Conservation (phyloP, 2,329 filamentous ascomycete genomes). For the Fusarium proliferatum region DNA sequence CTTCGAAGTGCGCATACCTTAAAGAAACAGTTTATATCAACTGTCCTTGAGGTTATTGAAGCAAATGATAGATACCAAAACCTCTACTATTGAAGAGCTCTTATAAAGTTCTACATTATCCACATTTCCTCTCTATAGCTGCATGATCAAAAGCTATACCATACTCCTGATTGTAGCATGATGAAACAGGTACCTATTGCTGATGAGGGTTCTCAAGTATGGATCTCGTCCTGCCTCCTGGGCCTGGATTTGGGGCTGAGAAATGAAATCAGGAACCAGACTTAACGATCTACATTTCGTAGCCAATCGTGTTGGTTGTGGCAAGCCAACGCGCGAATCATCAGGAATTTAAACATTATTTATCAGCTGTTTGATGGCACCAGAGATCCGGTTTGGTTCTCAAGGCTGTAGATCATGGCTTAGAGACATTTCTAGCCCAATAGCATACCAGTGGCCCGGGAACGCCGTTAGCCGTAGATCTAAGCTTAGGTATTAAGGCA, state of each 20-base stretch:
- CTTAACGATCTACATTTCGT: not conserved
- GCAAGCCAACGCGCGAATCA: not conserved
- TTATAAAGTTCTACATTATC: not conserved
- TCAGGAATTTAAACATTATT: not conserved
- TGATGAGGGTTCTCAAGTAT: accelerated
- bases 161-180: accelerated
- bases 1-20: accelerated
- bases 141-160: accelerated
- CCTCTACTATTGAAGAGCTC: not conserved
- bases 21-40: accelerated
- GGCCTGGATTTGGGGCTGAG: not conserved
- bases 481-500: not conserved
- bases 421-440: not conserved
- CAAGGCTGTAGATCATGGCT: not conserved
- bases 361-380: accelerated
- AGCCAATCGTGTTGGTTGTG: not conserved
- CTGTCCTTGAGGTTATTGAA: accelerated
- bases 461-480: not conserved
- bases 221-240: accelerated
- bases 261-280: not conserved
- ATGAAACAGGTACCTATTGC: accelerated
- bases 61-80: accelerated
- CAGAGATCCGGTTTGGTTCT: not conserved
- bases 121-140: accelerated
- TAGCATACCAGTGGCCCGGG: not conserved